Evolutionary conservation across 495 filamentous ascomycete species (phyloP).

Genomic region (Massariosphaeria phaeospora): DNA sequence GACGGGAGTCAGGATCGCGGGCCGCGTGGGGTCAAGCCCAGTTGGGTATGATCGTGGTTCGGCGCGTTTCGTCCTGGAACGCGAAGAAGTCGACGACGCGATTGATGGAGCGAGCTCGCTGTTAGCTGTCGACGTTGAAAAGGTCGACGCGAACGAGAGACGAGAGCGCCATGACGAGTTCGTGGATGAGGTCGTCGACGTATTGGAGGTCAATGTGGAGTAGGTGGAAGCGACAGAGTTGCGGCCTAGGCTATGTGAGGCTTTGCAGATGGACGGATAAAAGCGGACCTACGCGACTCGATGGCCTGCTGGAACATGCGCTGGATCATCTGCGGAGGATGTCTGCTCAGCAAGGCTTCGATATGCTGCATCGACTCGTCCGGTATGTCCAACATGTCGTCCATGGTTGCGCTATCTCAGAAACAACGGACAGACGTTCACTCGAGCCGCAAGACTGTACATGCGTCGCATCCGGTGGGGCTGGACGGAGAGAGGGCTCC

Average conservation of each 20-base stretch:
- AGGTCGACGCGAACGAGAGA: slow-evolving; percentile 18
- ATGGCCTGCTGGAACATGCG: slow-evolving; percentile 28
- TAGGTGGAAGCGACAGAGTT: slow-evolving; percentile 20
- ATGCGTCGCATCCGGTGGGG: not conserved
- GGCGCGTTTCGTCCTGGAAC: slow-evolving; percentile 3
- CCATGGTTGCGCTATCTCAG: slow-evolving; percentile 8
- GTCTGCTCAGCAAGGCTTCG: slow-evolving; percentile 21
- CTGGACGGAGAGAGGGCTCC: not conserved
- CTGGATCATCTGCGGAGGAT: slow-evolving; percentile 25
- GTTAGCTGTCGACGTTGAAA: slow-evolving; percentile 18
- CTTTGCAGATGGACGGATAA: not conserved
- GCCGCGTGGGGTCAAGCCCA: slow-evolving; percentile 15
- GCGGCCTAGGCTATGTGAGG: slow-evolving; percentile 11
- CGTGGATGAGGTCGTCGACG: slow-evolving; percentile 10
- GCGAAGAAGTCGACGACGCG: slow-evolving; percentile 23
- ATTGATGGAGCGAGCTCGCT: slow-evolving; percentile 19
- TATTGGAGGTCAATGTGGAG: not conserved
- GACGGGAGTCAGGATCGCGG: slow-evolving; percentile 11
- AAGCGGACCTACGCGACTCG: slow-evolving; percentile 11
- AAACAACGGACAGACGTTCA: not conserved
- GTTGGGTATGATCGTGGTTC: slow-evolving; percentile 25
- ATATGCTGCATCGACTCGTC: slow-evolving; percentile 28
- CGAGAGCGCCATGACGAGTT: slow-evolving; percentile 18
- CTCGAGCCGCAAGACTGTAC: not conserved
- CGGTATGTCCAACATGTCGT: slow-evolving; percentile 18